Percentiles rank a stretch among this genome's conserved stretches.
phyloP scores from a whole-genome alignment of 2,329 filamentous ascomycete species.

The Pseudogymnoascus sp. region DNA sequence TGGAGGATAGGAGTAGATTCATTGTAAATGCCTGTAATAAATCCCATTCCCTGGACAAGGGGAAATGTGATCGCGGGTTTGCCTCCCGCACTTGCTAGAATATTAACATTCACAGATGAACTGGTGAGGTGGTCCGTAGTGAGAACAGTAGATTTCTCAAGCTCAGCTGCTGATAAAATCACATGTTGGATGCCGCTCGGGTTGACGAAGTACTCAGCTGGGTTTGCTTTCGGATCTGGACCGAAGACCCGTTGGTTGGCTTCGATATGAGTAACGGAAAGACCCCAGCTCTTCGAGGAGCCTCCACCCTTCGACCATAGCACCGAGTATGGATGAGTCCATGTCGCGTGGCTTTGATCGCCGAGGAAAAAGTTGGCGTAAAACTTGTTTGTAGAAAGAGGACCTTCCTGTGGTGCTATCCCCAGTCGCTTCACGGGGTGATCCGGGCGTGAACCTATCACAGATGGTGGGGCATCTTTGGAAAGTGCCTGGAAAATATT shows the following conservation, averaged over 20 bases:
- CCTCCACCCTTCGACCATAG: slow-evolving; percentile 59
- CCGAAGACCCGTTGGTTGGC: slow-evolving; percentile 60
- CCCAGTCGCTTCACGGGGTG: slow-evolving; percentile 52
- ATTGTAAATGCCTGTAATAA: slow-evolving; percentile 70
- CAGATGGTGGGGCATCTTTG: slow-evolving; percentile 41
- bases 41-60: slow-evolving; percentile 82
- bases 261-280: slow-evolving; percentile 69
- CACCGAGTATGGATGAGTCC: slow-evolving; percentile 67
- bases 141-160: slow-evolving; percentile 51
- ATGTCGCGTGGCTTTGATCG: slow-evolving; percentile 59
- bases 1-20: slow-evolving; percentile 65
- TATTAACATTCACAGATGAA: slow-evolving; percentile 58
- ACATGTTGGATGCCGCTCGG: slow-evolving; percentile 76
- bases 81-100: slow-evolving; percentile 47
- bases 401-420: slow-evolving; percentile 33
- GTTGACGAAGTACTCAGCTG: slow-evolving; percentile 67
- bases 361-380: slow-evolving; percentile 75
- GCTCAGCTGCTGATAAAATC: slow-evolving; percentile 68
- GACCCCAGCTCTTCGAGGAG: slow-evolving; percentile 61
- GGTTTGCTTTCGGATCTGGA: slow-evolving; percentile 44
- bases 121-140: slow-evolving; percentile 47
- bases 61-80: slow-evolving; percentile 65
- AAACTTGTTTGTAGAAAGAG: slow-evolving; percentile 71
- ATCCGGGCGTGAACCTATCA: slow-evolving; percentile 41
- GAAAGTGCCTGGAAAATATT: slow-evolving; percentile 53